Base-by-base conservation (phyloP, 805 yeast genomes). In the Lipomyces sp. region DNA sequence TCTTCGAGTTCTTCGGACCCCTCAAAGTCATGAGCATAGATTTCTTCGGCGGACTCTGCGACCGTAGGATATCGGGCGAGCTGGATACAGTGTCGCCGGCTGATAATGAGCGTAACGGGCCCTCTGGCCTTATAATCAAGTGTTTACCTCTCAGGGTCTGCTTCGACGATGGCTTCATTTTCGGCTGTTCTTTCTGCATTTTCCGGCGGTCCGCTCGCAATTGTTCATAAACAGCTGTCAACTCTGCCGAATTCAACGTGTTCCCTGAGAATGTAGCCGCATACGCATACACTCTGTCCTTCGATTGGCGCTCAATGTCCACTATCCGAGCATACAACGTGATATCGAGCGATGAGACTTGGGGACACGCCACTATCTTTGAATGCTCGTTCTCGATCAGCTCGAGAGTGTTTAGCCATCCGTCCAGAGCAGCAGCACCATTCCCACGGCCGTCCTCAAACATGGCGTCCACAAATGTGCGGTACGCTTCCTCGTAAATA, bases 401-500 rank as follows among this genome's bases (percentile, higher is more conserved):
- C 6, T 73, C 72, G 8, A 79, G 73, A 10, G 82, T 79, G 42
- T 63, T 62, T 59, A 75, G 74, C 82, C 82, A 80, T 34, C 77
- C 67, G 33, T 69, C 72, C 24, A 80, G 73, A 29, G 81, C 78
- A 30, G 73, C 74, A 29, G 69, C 73, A 63, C 72, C 74, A 60
- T 77, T 76, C 60, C 77, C 76, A 65, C 76, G 77, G 34, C 80
- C 75, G 65, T 79, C 81, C 50, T 77, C 74, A 39, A 78, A 75
- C 50, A 79, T 77, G 54, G 80, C 75, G 69, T 80, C 80, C 35
- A 80, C 73, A n/a, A 80, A 77, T 45, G 74, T 67, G 70, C 77
- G 77, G 70, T 80, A 78, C n/a, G 82, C 80, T 37, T 79, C 81
- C 63, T 80, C 80, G 71, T 80, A 80, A 30, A 77, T 71, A 53